Conservation (phyloP, 169 alveolate genomes). For the Amoebophrya sp. region DNA sequence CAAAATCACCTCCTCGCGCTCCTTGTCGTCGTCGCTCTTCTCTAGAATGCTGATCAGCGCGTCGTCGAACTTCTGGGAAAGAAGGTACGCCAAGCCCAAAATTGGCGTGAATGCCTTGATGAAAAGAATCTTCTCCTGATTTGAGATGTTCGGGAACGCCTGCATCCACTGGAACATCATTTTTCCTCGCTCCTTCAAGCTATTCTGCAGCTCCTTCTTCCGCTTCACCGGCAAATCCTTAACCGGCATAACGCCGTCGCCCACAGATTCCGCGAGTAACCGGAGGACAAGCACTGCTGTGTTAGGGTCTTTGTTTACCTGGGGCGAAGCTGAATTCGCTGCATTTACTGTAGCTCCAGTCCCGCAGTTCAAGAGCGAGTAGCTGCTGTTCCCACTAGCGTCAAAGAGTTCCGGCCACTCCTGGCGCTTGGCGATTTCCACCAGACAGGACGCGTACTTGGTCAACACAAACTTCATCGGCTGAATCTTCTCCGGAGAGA, state of each 20-base stretch:
- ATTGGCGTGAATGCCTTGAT: neutral
- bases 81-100: neutral
- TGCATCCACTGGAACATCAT: neutral
- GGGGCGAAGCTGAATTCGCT: too few relatives aligned
- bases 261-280: neutral
- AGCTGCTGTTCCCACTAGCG: neutral
- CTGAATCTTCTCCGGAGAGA: neutral
- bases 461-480: neutral
- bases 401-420: neutral
- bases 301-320: neutral
- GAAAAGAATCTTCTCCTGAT: neutral
- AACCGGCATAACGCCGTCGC: neutral
- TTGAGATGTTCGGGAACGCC: neutral
- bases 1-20: neutral
- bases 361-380: too few relatives aligned
- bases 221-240: neutral
- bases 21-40: neutral
- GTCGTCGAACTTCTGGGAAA: neutral
- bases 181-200: neutral
- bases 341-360: too few relatives aligned
- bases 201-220: neutral
- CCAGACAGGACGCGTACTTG: neutral
- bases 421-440: neutral
- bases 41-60: neutral
- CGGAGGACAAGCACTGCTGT: neutral